Evolutionary conservation across 2,329 filamentous ascomycete species (phyloP).

Genomic region (Ceratocystis albifundus): DNA sequence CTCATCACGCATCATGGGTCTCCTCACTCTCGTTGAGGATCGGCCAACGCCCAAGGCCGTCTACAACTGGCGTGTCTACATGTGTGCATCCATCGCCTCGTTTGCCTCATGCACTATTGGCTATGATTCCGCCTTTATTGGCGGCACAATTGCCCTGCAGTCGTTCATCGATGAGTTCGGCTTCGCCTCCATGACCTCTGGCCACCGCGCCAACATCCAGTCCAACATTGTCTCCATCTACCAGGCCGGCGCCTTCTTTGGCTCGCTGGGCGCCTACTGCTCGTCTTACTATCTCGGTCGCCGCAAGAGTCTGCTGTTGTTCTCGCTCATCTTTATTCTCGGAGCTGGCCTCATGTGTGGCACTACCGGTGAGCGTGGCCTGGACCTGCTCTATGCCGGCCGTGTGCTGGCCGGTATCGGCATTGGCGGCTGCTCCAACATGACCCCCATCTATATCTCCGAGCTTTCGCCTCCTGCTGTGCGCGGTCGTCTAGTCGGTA

Average conservation of each 20-base stretch:
- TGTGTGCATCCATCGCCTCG: conserved; percentile 42
- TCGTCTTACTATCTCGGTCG: conserved; percentile 57
- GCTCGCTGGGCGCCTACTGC: conserved; percentile 56
- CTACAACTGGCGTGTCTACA: conserved; percentile 51
- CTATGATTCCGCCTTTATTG: conserved; percentile 60
- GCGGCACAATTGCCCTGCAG: conserved; percentile 56
- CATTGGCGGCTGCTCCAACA: conserved; percentile 51
- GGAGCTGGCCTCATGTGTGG: conserved; percentile 47
- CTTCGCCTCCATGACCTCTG: conserved; percentile 40
- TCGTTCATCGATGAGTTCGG: conserved; percentile 46
- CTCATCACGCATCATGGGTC: conserved; percentile 35
- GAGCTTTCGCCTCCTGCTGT: conserved; percentile 51
- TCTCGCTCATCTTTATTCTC: conserved; percentile 52
- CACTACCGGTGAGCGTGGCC: conserved; percentile 48
- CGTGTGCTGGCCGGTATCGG: conserved; percentile 53
- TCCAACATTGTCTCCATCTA: conserved; percentile 68
- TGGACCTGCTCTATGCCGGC: conserved; percentile 53
- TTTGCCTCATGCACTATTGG: conserved; percentile 45
- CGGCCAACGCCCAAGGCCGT: conserved; percentile 45
- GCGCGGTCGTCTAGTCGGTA: conserved; percentile 52
- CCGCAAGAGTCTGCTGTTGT: conserved; percentile 50
- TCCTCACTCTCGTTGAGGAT: conserved; percentile 44
- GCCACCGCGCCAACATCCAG: conserved; percentile 48
- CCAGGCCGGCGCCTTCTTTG: conserved; percentile 76
- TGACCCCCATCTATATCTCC: conserved; percentile 52